Evolutionary conservation across 2,329 filamentous ascomycete species (phyloP), one percentile per base, ranked within the genome.

Genomic region (Dryadomyces quercus-mongolicae): DNA sequence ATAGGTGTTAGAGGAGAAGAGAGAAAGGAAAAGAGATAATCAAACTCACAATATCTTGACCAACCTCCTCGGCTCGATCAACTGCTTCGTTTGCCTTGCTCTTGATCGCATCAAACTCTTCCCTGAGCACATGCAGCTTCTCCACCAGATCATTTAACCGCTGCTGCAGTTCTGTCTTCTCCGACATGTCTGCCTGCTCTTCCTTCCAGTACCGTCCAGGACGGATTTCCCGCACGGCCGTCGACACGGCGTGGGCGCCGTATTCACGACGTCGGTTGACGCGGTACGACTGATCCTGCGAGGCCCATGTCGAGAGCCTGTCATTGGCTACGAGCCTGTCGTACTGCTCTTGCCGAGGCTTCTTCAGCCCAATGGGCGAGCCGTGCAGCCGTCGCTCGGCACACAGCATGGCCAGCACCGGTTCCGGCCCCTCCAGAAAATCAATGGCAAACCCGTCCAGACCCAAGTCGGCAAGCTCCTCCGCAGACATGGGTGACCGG

Each of bases 331-430:
- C 70, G 38, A 95, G 71, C n/a, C 67, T 70, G n/a, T 85, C 73
- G 62, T 84, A 88, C 60, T 89, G 82, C 43, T 78, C 73, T 36
- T 87, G 78, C 2, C 68, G 78, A 38, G 91, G 80, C 10, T 88
- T 81, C 5, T 66, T 67, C 15, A 82, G 70, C 16, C 79, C 74
- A 47, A 92, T 77, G 0, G 81, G 88, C 6, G 84, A 84, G 25
- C 73, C 71, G 61, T 95, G 82, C 7, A 96, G 68, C 53, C 72
- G 77, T 55, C 77, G 80, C 60, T 87, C 84, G 13, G 82, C 78
- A 67, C 90, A 96, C 21, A 98, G 78, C 86, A 95, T 93, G 7
- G 88, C 85, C 38, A 97, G 71, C 1, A 98, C 88, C 1, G 87
- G 78, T 1, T 85, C 82, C 0, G 94, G 94, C 0, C 92, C 93